Evolutionary conservation across 2,329 filamentous ascomycete genomes (phyloP).

Genomic region (Talaromyces sp.): DNA sequence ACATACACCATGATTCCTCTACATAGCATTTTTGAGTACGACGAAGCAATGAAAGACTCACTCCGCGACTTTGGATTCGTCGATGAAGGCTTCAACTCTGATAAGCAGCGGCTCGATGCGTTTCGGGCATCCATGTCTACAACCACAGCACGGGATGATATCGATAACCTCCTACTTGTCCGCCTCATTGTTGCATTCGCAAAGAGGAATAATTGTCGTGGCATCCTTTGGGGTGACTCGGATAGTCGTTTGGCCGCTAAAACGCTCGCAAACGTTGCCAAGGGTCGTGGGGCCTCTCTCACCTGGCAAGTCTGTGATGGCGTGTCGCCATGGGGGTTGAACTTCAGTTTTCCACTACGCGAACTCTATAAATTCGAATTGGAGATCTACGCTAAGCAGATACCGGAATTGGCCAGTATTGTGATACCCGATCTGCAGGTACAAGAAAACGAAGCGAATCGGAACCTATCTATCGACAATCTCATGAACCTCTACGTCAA

Average conservation of each 20-base stretch:
- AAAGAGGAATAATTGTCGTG: conserved; percentile 58
- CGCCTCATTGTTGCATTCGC: conserved; percentile 68
- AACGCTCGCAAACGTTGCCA: conserved; percentile 82
- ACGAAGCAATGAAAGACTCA: conserved; percentile 32
- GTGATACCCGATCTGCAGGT: conserved; percentile 42
- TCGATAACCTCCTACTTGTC: conserved; percentile 66
- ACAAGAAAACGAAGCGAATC: conserved; percentile 35
- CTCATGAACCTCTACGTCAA: conserved; percentile 87
- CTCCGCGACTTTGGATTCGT: conserved; percentile 31
- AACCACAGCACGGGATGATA: conserved; percentile 71
- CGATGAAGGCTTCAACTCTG: conserved; percentile 29
- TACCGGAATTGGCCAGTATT: conserved; percentile 52
- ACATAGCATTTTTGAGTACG: conserved; percentile 56
- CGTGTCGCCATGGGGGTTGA: conserved; percentile 53
- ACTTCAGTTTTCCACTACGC: conserved; percentile 75
- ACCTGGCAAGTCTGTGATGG: conserved; percentile 82
- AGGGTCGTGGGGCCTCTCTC: conserved; percentile 79
- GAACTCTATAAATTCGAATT: conserved; percentile 84
- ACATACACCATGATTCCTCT: conserved; percentile 62
- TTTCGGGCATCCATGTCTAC: conserved; percentile 65
- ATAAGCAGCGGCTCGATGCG: conserved; percentile 50
- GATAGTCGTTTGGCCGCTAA: conserved; percentile 85
- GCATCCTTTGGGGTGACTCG: conserved; percentile 77
- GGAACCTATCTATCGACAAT: conserved; percentile 80
- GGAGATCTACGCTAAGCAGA: conserved; percentile 58